phyloP scores from a whole-genome alignment of 768 basidiomycete genomes.

The Collybiopsis confluens region DNA sequence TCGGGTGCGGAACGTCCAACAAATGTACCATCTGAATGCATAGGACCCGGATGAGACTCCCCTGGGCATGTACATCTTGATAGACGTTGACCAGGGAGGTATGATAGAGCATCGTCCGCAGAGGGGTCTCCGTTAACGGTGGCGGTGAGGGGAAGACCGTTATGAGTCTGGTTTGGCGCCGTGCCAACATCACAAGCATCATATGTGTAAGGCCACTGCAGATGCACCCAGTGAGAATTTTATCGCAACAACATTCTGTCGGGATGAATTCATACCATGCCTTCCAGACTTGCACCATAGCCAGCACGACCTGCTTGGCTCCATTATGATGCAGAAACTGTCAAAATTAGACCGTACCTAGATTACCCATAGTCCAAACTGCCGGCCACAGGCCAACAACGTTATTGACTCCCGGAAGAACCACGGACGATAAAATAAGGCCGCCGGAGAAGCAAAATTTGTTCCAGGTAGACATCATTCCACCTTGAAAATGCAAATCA shows the following conservation, averaged over 20 bases:
- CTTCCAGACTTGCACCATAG: slow-evolving; percentile 83
- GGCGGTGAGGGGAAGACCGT: slow-evolving; percentile 60
- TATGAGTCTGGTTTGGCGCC: slow-evolving; percentile 72
- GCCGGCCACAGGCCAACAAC: slow-evolving; percentile 72
- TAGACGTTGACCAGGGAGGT: slow-evolving; percentile 82
- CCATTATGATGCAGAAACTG: too few relatives aligned
- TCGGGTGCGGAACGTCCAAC: slow-evolving; percentile 84
- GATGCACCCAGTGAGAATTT: not conserved
- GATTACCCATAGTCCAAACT: slow-evolving; percentile 76
- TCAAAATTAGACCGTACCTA: slow-evolving; percentile 37
- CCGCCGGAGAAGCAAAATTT: slow-evolving; percentile 96
- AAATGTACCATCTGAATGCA: slow-evolving; percentile 70
- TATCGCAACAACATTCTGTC: not conserved
- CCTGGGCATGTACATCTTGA: slow-evolving; percentile 86
- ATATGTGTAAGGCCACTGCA: slow-evolving; percentile 78
- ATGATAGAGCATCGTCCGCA: slow-evolving; percentile 60
- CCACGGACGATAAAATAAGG: slow-evolving; percentile 64
- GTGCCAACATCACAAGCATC: slow-evolving; percentile 95
- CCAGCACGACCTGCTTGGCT: slow-evolving; percentile 70
- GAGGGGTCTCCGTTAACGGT: slow-evolving; percentile 53
- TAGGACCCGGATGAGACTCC: slow-evolving; percentile 86
- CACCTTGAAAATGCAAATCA: slow-evolving; percentile 68
- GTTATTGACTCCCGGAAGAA: slow-evolving; percentile 62
- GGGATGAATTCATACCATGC: slow-evolving; percentile 28
- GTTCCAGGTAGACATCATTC: slow-evolving; percentile 66